Base-by-base conservation (phyloP, 1,139 yeast species). In the Nakaseomyces glabratus region DNA sequence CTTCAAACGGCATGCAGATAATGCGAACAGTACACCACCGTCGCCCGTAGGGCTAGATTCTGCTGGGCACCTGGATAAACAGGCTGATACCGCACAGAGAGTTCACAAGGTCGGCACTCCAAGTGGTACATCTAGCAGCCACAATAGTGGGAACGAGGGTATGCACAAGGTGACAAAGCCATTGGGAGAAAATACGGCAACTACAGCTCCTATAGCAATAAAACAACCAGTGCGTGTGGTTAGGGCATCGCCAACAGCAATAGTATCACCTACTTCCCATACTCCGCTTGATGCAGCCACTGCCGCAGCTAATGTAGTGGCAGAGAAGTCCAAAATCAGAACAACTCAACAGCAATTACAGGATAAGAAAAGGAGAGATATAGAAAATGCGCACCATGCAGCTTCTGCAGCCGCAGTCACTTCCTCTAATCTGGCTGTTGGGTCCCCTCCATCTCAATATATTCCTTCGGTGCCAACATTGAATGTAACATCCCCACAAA, bases 1-100 rank as follows among this genome's bases (percentile, higher is more conserved):
- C 4, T 49, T 48, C 39, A 47, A 46, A 40, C 41, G 43, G 28
- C 48, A 49, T 30, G 35, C 33, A 41, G 45, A 29, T 40, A 41
- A 3, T 35, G n/a, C n/a, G n/a, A n/a, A n/a, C n/a, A n/a, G n/a
- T n/a, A n/a, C n/a, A n/a, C n/a, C n/a, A n/a, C n/a, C n/a, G n/a
- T n/a, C n/a, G n/a, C n/a, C n/a, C n/a, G n/a, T n/a, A n/a, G n/a
- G n/a, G n/a, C n/a, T n/a, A n/a, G n/a, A n/a, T n/a, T n/a, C n/a
- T n/a, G n/a, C n/a, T n/a, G n/a, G n/a, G n/a, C n/a, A n/a, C n/a
- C n/a, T n/a, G n/a, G n/a, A n/a, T n/a, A n/a, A n/a, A n/a, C n/a
- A n/a, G n/a, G n/a, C n/a, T n/a, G n/a, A n/a, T n/a, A n/a, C n/a
- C n/a, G n/a, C n/a, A n/a, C n/a, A n/a, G n/a, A n/a, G n/a, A n/a